Base-by-base conservation (phyloP, 192 early-diverging fungal genomes). In the Coemansia sp. region DNA sequence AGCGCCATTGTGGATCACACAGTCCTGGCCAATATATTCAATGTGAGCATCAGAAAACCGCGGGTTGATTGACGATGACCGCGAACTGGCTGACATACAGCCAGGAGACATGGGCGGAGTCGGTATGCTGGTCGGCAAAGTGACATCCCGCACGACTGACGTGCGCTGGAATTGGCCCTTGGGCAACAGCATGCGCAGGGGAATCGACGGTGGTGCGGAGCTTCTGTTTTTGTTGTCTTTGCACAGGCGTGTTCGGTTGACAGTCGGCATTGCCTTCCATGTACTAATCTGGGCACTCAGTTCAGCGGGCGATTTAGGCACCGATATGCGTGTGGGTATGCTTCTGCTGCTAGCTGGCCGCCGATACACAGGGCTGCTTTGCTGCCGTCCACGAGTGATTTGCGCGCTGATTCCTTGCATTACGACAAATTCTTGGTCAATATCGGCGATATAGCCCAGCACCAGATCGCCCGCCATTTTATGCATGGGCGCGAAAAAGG, bases 21-120 rank as follows among this genome's bases (percentile, higher is more conserved):
- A 81, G 57, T 81, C 78, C 22, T 45, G 56, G 27, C 70, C 78
- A 48, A 81, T 59, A 43, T 75, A 81, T 60, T 75, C 73, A 37
- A 81, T 59, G 38, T 72, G 78, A 6, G 73, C 78, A 19, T 75
- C 73, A 17, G 73, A 75, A 43, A 81, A 81, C 37, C 72, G 60
- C 27, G 72, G 57, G 39, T 67, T 65, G 14, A 65, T 68, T 1
- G 62, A 65, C 4, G 65, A 54, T 23, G 57, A 8, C 22, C 47
- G 47, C 3, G 60, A 43, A 5, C 6, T 55, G 32, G 11, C 35
- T 35, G 58, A 29, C 35, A 45, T 27, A 23, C 41, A 49, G 17
- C 52, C 22, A 1, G 63, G 58, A 11, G 60, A 62, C 41, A 53
- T 52, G 32, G 59, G 64, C 21, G 64, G 64, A 7, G 55, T 65